Evolutionary conservation across 176 grass and related monocot genomes (phyloP).

Genomic region (Secale cereale): DNA sequence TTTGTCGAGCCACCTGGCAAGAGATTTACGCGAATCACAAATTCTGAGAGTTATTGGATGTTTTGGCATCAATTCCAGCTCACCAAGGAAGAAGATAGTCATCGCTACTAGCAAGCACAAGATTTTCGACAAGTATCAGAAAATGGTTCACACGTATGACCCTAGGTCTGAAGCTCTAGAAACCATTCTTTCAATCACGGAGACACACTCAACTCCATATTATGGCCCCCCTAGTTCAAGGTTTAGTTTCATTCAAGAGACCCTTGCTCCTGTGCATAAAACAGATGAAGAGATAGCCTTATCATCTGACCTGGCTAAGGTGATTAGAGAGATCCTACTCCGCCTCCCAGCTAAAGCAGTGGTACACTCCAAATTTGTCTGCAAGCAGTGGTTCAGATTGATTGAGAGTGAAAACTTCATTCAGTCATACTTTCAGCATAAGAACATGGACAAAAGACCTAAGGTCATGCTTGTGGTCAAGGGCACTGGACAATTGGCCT

Average conservation of each 20-base stretch:
- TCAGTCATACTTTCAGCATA: not conserved
- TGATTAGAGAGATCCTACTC: not conserved
- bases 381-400: not conserved
- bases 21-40: not conserved
- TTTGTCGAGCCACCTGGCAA: not conserved
- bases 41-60: not conserved
- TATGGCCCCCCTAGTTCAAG: not conserved
- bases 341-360: not conserved
- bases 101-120: not conserved
- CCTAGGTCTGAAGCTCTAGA: not conserved
- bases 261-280: not conserved
- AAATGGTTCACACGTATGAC: not conserved
- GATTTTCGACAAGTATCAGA: not conserved
- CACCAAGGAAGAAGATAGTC: not conserved
- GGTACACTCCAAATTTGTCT: not conserved
- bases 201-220: not conserved
- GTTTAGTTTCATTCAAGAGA: not conserved
- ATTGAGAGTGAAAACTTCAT: not conserved
- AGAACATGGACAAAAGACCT: not conserved
- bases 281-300: not conserved
- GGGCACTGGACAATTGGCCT: not conserved
- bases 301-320: not conserved
- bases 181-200: not conserved
- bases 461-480: not conserved
- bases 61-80: not conserved